These are phyloP conservation scores for Deinandra increscens DNA, from an alignment of 129 eudicot genomes.

Conservation along the genomic window DNA sequence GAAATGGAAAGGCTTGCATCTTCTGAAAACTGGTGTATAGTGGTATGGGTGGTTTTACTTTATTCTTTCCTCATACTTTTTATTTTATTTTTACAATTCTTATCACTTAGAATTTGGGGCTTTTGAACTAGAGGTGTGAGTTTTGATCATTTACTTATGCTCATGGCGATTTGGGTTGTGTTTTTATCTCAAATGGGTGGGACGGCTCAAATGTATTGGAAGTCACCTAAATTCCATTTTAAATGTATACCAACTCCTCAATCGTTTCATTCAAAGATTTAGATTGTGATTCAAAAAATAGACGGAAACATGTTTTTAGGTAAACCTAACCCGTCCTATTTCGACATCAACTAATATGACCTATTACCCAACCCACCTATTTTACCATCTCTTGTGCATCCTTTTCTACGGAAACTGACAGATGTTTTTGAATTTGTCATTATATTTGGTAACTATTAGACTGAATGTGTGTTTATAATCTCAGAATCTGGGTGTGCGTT, in stretches of 20 bases:
- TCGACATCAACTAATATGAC: neutral
- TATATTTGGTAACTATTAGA: neutral
- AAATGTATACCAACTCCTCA: neutral
- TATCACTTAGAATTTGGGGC: neutral
- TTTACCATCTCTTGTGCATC: neutral
- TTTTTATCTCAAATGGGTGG: neutral
- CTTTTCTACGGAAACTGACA: neutral
- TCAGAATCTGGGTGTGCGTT: too few relatives aligned
- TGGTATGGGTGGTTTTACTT: slow-evolving; percentile 53
- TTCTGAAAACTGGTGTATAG: slow-evolving; percentile 88
- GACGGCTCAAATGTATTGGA: neutral
- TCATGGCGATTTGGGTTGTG: neutral
- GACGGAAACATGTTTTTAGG: neutral
- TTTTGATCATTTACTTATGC: neutral
- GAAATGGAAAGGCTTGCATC: slow-evolving; percentile 97
- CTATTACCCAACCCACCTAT: neutral
- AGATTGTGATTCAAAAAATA: neutral
- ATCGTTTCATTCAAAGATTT: neutral
- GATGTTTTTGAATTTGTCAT: neutral
- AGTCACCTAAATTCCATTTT: neutral
- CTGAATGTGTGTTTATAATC: too few relatives aligned
- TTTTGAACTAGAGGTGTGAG: neutral
- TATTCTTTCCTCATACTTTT: neutral
- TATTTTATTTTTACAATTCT: neutral
- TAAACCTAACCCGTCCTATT: neutral